Evolutionary conservation across 305 asterid genomes (phyloP), one percentile per base, ranked within the genome.

Genomic region (Withania somnifera): DNA sequence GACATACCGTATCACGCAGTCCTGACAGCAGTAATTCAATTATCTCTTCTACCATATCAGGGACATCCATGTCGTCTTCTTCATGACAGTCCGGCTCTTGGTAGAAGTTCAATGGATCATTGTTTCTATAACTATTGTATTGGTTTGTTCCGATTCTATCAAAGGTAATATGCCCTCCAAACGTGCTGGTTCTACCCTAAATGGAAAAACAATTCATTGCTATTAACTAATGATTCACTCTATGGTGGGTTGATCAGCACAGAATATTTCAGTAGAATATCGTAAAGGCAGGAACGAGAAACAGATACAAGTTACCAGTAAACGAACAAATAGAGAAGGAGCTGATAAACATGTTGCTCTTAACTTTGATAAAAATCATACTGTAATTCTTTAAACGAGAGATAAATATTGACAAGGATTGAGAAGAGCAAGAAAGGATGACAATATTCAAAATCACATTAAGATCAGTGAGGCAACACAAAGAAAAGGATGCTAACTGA

Each of bases 31-130:
- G 61, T 84, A 91, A 86, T 85, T 93, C 98, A 51, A 94, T 92
- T 63, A 93, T 88, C 84, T 97, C 98, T 92, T 94, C 99, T 69
- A 94, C 84, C 40, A 88, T 86, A 79, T 97, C 99, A 81, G 98
- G 99, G 83, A 97, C 93, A 87, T 92, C 99, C 92, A 93, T 90
- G 68, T 90, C 96, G 84, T 93, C 99, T 90, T 94, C 98, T 85
- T 89, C 88, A 42, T 76, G 82, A 86, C 71, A 88, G 89, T 87
- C 87, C 79, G 83, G 86, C 81, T 86, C 92, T 84, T 88, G 87
- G 86, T 85, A 68, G 67, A 52, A 83, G 78, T 78, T 51, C 77
- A 81, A 86, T 85, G 86, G 82, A 83, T 68, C 88, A 83, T 50
- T 78, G 80, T 84, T 89, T 61, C 36, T 86, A 26, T 83, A 82